A percentile compares a stretch with the other conserved stretches of the same genome.
Evolutionary conservation across 164 flowering plant species (phyloP).

Genomic region (Chimonanthus praecox): DNA sequence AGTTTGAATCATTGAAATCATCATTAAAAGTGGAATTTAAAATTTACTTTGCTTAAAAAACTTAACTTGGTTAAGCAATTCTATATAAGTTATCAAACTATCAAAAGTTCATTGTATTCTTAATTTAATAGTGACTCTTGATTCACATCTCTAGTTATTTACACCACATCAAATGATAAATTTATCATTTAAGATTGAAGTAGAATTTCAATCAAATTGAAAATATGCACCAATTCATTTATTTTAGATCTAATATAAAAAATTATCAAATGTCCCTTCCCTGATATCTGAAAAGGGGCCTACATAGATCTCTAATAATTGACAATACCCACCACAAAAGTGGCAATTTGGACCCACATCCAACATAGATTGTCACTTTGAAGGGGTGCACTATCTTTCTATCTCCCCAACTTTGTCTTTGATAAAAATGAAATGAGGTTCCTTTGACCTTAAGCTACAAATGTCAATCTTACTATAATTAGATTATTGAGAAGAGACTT

Average conservation of each 20-base stretch:
- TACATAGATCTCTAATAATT: not conserved
- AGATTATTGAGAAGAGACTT: too few relatives aligned
- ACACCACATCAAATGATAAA: not conserved
- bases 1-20: too few relatives aligned
- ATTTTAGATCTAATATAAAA: not conserved
- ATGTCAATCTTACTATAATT: not conserved
- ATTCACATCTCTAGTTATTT: not conserved
- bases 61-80: too few relatives aligned
- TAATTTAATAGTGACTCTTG: not conserved
- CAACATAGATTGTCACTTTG: slow-evolving; percentile 1
- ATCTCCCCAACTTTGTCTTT: not conserved
- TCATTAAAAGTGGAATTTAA: too few relatives aligned
- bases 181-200: not conserved
- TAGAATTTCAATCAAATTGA: not conserved
- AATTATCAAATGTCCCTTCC: not conserved
- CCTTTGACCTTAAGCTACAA: slow-evolving; percentile 5
- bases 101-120: too few relatives aligned
- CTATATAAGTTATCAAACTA: too few relatives aligned
- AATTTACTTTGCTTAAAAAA: too few relatives aligned
- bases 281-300: not conserved
- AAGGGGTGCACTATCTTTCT: not conserved
- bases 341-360: not conserved
- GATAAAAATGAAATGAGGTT: slow-evolving; percentile 2
- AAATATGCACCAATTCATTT: not conserved
- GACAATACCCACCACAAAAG: not conserved